A percentile compares a stretch with the other conserved stretches of the same genome.
Conservation (phyloP, 441 rosid genomes). For the Bruguiera hainesii region DNA sequence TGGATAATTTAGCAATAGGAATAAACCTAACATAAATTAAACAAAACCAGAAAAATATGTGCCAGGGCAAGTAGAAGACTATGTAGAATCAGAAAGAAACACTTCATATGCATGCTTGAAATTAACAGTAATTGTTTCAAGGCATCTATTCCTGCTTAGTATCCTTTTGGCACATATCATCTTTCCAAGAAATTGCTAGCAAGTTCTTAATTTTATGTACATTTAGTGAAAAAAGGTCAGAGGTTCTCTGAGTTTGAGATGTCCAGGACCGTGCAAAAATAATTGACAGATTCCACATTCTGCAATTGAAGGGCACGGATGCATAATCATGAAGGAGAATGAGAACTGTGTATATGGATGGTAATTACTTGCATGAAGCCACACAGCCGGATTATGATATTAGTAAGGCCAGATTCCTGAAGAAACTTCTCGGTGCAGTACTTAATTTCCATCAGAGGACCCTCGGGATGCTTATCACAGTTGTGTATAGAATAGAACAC, state of each 20-base stretch:
- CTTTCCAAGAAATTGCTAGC: background rate
- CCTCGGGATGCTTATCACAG: slow-evolving; percentile 96
- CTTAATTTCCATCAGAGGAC: slow-evolving; percentile 94
- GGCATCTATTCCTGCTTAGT: background rate
- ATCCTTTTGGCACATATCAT: background rate
- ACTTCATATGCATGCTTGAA: background rate
- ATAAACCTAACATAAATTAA: background rate
- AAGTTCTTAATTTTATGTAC: background rate
- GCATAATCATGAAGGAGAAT: background rate
- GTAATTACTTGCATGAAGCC: slow-evolving; percentile 92
- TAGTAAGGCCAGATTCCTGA: slow-evolving; percentile 68
- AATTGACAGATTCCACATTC: too few species aligned
- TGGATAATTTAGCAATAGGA: slow-evolving; percentile 25
- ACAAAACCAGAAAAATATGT: background rate
- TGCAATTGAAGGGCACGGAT: background rate
- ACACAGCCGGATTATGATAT: slow-evolving; percentile 65
- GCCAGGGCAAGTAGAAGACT: background rate
- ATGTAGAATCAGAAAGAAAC: slow-evolving; percentile 1
- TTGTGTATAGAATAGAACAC: slow-evolving; percentile 90
- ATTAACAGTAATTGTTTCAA: too few species aligned
- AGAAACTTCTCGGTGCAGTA: slow-evolving; percentile 92
- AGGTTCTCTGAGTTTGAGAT: background rate
- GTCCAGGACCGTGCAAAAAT: too few species aligned
- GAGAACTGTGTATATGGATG: slow-evolving; percentile 6
- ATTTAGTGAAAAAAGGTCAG: background rate